Conservation (phyloP, 176 grass and related monocot species). For the Chrysopogon serrulatus region DNA sequence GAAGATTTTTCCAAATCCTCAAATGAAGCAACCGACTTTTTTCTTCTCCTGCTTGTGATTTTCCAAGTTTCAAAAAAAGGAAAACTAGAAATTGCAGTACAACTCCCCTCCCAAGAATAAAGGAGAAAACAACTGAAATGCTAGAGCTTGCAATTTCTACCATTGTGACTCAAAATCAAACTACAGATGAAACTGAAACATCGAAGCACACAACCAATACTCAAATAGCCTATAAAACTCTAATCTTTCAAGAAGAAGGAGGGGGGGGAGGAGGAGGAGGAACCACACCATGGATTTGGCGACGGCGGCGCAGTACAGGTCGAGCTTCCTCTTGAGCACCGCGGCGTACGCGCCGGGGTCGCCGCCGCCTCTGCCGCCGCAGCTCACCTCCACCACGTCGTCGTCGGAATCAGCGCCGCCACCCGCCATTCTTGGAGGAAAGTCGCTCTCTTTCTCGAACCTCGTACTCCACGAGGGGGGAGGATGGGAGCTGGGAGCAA, state of each 20-base stretch:
- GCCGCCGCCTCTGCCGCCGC: slow-evolving; percentile 13
- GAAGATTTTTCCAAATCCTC: background rate
- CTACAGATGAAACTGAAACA: background rate
- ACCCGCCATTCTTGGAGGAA: slow-evolving; percentile 20
- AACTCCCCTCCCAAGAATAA: background rate
- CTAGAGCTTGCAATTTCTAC: background rate
- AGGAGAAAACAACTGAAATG: background rate
- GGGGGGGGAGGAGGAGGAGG: background rate
- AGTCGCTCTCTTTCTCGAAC: background rate
- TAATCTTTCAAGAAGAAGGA: background rate
- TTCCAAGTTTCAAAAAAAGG: no score
- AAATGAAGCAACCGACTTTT: background rate
- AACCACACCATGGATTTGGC: slow-evolving; percentile 62
- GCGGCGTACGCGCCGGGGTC: slow-evolving; percentile 47
- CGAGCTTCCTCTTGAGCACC: slow-evolving; percentile 74
- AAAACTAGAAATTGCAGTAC: background rate
- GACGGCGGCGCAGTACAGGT: slow-evolving; percentile 80
- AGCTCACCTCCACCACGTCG: slow-evolving; percentile 39
- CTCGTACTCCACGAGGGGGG: background rate
- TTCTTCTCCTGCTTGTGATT: background rate
- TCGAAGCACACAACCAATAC: background rate
- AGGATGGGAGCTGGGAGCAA: background rate
- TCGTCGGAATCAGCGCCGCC: slow-evolving; percentile 20
- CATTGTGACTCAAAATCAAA: background rate
- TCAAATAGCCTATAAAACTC: background rate